Evolutionary conservation across 768 basidiomycete species (phyloP).

Genomic region (Lactarius akahatsu): DNA sequence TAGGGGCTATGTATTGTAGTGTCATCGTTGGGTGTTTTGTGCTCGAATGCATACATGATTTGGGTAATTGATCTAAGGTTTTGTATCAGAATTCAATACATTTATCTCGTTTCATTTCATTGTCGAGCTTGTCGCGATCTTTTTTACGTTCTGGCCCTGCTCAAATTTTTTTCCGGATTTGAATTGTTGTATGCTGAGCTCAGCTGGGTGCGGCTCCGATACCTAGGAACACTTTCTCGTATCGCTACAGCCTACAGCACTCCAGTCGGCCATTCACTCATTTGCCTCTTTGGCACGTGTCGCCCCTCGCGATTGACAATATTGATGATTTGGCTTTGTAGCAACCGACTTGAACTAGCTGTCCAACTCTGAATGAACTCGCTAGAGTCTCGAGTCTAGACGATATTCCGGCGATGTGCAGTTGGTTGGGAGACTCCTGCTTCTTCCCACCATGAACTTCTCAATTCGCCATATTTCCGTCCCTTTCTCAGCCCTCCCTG

Average conservation of each 20-base stretch:
- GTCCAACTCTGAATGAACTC: not conserved
- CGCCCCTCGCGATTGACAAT: not conserved
- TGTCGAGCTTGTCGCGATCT: not conserved
- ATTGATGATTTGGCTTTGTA: not conserved
- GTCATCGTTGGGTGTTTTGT: not conserved
- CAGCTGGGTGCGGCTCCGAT: not conserved
- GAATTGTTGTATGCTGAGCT: not conserved
- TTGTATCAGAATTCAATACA: not conserved
- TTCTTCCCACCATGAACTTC: not conserved
- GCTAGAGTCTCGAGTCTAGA: not conserved
- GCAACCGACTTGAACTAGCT: not conserved
- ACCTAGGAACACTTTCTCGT: not conserved
- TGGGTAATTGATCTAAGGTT: not conserved
- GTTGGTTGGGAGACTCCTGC: not conserved
- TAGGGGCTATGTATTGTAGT: not conserved
- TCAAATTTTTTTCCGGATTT: not conserved
- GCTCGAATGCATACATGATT: not conserved
- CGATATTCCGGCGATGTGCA: not conserved
- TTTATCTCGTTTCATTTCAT: not conserved
- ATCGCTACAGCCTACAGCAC: not conserved
- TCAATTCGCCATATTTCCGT: not conserved
- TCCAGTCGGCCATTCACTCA: not conserved
- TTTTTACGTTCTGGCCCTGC: conserved; percentile 1
- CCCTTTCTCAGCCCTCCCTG: not conserved
- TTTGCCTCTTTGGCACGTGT: not conserved